These are phyloP conservation scores for Emmonsiellopsis sp. DNA, from an alignment of 2,329 filamentous ascomycete species.

Conservation along the genomic window DNA sequence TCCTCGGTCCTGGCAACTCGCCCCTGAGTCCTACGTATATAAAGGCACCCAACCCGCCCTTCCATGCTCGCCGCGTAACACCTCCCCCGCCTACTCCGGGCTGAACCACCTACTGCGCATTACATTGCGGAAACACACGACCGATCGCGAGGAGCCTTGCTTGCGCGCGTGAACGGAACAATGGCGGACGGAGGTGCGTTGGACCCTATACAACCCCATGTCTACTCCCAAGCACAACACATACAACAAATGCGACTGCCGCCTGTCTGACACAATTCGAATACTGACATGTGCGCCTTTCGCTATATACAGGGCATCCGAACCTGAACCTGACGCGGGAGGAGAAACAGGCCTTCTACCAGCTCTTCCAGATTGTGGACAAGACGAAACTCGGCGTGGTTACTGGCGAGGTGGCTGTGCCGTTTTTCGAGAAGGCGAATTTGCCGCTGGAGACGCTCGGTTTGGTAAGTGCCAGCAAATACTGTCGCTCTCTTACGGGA, in stretches of 20 bases:
- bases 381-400: conserved; percentile 86
- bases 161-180: not conserved
- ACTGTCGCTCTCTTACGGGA: not conserved
- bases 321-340: conserved; percentile 80
- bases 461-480: conserved; percentile 53
- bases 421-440: conserved; percentile 95
- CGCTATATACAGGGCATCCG: conserved; percentile 35
- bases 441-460: conserved; percentile 78
- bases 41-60: not conserved
- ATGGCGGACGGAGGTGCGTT: conserved; percentile 4
- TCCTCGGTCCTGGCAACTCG: too few relatives aligned
- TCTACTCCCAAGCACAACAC: not conserved
- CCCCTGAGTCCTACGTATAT: too few relatives aligned
- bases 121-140: too few relatives aligned
- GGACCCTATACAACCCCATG: not conserved
- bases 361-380: conserved; percentile 89
- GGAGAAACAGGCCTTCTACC: conserved; percentile 88
- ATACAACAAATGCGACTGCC: not conserved
- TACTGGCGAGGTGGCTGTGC: conserved; percentile 89
- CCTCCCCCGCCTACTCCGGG: not conserved
- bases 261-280: not conserved
- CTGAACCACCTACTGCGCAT: too few relatives aligned
- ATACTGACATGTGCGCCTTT: not conserved
- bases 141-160: not conserved
- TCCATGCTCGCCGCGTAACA: not conserved